These are phyloP conservation scores for Phytophthora niederhauseri DNA, from an alignment of 352 stramenopile genomes.

Conservation along the genomic window DNA sequence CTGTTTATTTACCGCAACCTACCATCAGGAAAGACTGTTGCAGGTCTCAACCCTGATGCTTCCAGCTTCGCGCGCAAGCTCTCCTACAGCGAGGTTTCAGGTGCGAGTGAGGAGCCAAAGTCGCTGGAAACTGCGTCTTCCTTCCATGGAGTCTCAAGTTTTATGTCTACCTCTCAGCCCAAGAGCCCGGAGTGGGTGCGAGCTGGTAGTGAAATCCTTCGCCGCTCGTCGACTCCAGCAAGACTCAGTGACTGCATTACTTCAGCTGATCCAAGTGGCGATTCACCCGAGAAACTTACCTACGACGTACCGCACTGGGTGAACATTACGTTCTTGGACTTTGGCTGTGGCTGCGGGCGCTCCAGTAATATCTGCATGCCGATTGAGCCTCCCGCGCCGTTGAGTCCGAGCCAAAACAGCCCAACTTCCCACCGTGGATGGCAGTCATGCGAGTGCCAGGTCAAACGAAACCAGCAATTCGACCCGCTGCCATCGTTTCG, in stretches of 20 bases:
- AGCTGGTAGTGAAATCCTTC: slow-evolving; percentile 20
- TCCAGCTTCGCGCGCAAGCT: slow-evolving; percentile 24
- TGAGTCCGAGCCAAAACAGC: slow-evolving; percentile 9
- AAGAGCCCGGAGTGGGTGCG: slow-evolving; percentile 33
- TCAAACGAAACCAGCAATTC: slow-evolving; percentile 50
- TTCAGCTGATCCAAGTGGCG: neutral
- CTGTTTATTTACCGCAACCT: slow-evolving; percentile 94
- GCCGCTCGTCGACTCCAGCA: slow-evolving; percentile 15
- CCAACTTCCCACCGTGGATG: slow-evolving; percentile 13
- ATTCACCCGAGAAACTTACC: slow-evolving; percentile 10
- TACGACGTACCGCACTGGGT: slow-evolving; percentile 97
- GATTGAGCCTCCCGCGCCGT: neutral
- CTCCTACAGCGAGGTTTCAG: slow-evolving; percentile 24
- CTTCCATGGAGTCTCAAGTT: slow-evolving; percentile 15
- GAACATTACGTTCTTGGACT: slow-evolving; percentile 89
- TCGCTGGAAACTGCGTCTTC: slow-evolving; percentile 26
- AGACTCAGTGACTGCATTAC: neutral
- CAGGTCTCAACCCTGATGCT: slow-evolving; percentile 1
- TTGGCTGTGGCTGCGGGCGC: slow-evolving; percentile 60
- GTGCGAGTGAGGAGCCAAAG: slow-evolving; percentile 21
- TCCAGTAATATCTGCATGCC: slow-evolving; percentile 7
- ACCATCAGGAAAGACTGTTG: slow-evolving; percentile 1
- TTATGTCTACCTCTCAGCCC: slow-evolving; percentile 26
- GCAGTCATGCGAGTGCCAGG: slow-evolving; percentile 58
- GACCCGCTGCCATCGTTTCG: slow-evolving; percentile 67